Conservation (phyloP, 2,329 filamentous ascomycete genomes). For the Diaporthe batatas region DNA sequence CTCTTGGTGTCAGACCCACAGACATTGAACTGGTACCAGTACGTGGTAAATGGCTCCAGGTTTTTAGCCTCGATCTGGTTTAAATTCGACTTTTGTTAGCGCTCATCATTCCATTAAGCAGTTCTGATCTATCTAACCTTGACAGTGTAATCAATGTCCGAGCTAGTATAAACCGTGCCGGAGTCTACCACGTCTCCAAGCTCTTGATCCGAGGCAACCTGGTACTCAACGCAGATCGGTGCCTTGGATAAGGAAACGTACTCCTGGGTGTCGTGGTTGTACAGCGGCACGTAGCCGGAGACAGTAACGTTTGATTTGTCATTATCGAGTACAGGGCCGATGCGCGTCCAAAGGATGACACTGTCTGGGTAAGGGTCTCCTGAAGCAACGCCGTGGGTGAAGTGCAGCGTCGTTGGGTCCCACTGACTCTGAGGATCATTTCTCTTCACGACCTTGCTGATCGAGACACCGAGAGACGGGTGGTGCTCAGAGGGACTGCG, state of each 20-base stretch:
- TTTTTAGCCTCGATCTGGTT: conserved; percentile 73
- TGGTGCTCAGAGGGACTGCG: conserved; percentile 71
- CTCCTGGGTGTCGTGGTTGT: conserved; percentile 58
- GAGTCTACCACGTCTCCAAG: conserved; percentile 59
- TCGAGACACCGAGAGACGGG: conserved; percentile 68
- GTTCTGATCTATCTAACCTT: conserved; percentile 61
- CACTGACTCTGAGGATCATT: conserved; percentile 59
- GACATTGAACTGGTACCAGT: conserved; percentile 79
- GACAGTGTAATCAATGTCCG: conserved; percentile 81
- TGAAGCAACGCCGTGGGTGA: conserved; percentile 70
- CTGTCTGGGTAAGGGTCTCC: conserved; percentile 64
- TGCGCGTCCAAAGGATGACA: conserved; percentile 65
- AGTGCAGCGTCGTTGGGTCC: conserved; percentile 64
- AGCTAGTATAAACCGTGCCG: conserved; percentile 76
- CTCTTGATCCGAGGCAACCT: conserved; percentile 64
- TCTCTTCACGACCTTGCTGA: conserved; percentile 70
- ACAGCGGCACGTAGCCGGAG: conserved; percentile 55
- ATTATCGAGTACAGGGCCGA: conserved; percentile 57
- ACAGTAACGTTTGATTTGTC: conserved; percentile 60
- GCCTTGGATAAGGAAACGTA: conserved; percentile 65
- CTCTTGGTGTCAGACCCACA: conserved; percentile 74
- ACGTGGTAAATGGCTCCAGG: conserved; percentile 73
- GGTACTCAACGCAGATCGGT: conserved; percentile 77
- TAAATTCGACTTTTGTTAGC: not conserved
- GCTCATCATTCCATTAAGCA: not conserved